A percentile compares a stretch with the other conserved stretches of the same genome.
phyloP scores from a whole-genome alignment of 1,284 basidiomycete species.

The Ustilago cynodontis region DNA sequence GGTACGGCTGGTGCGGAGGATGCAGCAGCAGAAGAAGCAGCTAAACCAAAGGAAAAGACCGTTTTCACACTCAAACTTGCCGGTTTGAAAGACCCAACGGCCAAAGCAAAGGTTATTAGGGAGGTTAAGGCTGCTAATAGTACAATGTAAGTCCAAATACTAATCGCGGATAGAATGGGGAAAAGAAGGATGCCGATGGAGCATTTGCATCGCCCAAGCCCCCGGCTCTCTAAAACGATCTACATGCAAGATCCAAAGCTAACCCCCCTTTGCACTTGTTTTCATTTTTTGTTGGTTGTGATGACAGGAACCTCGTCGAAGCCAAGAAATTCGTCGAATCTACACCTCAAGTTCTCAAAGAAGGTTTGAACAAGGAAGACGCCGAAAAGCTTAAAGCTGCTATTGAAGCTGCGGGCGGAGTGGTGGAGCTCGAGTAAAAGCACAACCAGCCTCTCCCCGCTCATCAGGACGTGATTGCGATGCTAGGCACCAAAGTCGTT shows the following conservation, averaged over 20 bases:
- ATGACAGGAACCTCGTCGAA: constrained; percentile 71
- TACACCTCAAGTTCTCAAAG: constrained; percentile 92
- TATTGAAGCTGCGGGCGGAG: constrained; percentile 89
- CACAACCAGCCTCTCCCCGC: too few relatives aligned
- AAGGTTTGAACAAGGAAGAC: constrained; percentile 95
- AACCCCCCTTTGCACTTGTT: not conserved
- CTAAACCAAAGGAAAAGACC: constrained; percentile 99
- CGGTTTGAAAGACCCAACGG: constrained; percentile 65
- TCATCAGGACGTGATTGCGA: too few relatives aligned
- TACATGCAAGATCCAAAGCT: too few relatives aligned
- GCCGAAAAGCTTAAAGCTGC: constrained; percentile 94
- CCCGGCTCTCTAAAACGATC: too few relatives aligned
- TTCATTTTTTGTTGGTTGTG: not conserved
- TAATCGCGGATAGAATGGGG: too few relatives aligned
- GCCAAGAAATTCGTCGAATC: constrained; percentile 99
- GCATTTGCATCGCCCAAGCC: too few relatives aligned
- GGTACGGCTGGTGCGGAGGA: constrained; percentile 36
- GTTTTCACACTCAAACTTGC: constrained; percentile 86
- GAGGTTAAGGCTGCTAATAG: constrained; percentile 85
- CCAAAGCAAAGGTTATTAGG: constrained; percentile 93
- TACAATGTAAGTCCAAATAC: constrained; percentile 50
- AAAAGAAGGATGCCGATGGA: too few relatives aligned
- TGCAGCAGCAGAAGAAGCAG: constrained; percentile 76
- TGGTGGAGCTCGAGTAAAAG: constrained; percentile 75
- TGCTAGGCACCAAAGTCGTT: too few relatives aligned